Evolutionary conservation across 441 rosid species (phyloP).

Genomic region (Croton laevigatus): DNA sequence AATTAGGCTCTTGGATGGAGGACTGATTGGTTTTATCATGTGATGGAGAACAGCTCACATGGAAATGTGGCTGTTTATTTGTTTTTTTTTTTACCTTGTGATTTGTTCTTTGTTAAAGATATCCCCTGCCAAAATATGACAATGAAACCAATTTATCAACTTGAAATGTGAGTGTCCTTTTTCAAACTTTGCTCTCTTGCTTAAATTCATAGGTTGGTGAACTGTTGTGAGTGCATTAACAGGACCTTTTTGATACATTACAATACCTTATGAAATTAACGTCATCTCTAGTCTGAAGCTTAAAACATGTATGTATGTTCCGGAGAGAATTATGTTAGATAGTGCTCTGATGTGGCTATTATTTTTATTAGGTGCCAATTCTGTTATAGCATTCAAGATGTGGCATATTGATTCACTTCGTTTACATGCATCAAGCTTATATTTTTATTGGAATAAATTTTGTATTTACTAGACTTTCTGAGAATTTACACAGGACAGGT

Average conservation of each 20-base stretch:
- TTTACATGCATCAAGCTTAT: neutral
- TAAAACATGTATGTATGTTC: neutral
- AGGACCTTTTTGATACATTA: neutral
- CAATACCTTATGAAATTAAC: neutral
- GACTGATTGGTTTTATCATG: neutral
- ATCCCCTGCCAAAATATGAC: neutral
- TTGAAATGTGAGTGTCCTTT: neutral
- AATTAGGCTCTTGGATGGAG: neutral
- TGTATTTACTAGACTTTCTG: neutral
- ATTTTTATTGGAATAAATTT: neutral
- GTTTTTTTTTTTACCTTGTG: neutral
- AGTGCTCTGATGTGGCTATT: no score
- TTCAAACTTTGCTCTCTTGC: neutral
- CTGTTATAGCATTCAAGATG: neutral
- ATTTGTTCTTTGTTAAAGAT: neutral
- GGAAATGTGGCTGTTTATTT: no score
- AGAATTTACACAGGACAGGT: neutral
- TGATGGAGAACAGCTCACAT: neutral
- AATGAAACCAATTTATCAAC: neutral
- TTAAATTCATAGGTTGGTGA: neutral
- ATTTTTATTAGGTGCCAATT: neutral
- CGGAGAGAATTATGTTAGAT: neutral
- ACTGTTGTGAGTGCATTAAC: neutral
- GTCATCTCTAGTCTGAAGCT: neutral
- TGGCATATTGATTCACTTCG: neutral